Conservation (phyloP, 2,329 filamentous ascomycete genomes). For the Lasiodiplodia hormozganensis region DNA sequence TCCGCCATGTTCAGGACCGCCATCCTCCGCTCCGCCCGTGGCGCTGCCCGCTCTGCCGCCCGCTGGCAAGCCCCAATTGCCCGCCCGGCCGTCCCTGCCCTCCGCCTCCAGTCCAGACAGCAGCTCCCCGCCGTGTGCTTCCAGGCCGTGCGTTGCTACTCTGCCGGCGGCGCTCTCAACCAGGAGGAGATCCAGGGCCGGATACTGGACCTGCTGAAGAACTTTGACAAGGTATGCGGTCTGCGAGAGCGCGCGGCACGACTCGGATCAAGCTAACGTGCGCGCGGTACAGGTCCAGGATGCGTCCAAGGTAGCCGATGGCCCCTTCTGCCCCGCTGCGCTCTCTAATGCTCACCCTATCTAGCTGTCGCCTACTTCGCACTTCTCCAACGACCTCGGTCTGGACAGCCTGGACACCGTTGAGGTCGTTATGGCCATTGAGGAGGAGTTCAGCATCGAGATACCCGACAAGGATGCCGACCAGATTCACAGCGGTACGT, state of each 20-base stretch:
- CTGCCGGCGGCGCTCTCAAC: constrained; percentile 77
- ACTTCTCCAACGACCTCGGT: constrained; percentile 97
- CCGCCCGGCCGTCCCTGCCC: constrained; percentile 66
- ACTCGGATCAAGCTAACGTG: constrained; percentile 37
- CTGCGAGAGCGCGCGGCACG: constrained; percentile 1
- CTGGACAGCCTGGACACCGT: constrained; percentile 98
- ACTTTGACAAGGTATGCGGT: constrained; percentile 88
- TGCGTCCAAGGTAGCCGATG: constrained; percentile 59
- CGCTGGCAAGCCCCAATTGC: constrained; percentile 58
- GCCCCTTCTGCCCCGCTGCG: not conserved
- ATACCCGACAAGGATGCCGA: constrained; percentile 98
- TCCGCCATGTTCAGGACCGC: constrained; percentile 87
- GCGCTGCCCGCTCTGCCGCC: constrained; percentile 50
- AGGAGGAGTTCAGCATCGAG: constrained; percentile 96
- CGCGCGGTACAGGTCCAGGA: constrained; percentile 63
- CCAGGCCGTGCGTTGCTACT: constrained; percentile 82
- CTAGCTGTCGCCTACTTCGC: constrained; percentile 81
- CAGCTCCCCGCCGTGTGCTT: constrained; percentile 68
- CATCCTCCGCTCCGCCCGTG: constrained; percentile 77
- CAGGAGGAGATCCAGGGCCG: constrained; percentile 88
- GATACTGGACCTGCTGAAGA: constrained; percentile 90
- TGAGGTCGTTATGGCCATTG: constrained; percentile 99
- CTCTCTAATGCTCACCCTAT: constrained; percentile 36
- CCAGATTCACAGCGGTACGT: constrained; percentile 88
- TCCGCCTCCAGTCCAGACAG: constrained; percentile 67